These are phyloP conservation scores for Arthrobotrys iridis DNA, from an alignment of 2,329 filamentous ascomycete species.

Conservation along the genomic window DNA sequence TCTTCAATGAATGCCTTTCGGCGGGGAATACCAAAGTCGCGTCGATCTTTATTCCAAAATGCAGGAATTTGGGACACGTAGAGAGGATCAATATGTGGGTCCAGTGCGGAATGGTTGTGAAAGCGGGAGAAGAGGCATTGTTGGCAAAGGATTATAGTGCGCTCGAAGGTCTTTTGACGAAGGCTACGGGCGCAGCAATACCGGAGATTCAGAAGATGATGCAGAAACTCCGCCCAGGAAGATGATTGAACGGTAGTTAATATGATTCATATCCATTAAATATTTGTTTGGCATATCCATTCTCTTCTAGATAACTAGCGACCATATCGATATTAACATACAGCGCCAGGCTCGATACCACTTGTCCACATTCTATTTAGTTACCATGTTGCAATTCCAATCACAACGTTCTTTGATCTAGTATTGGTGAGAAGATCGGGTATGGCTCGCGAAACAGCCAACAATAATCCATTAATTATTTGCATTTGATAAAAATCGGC, in stretches of 20 bases:
- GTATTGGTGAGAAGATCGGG: too few relatives aligned
- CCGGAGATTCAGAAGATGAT: constrained; percentile 85
- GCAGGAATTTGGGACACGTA: constrained; percentile 73
- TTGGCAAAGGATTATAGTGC: constrained; percentile 79
- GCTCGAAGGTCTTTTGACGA: constrained; percentile 77
- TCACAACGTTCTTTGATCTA: neutral
- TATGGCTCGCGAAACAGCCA: too few relatives aligned
- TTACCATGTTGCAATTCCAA: neutral
- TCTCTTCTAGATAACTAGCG: neutral
- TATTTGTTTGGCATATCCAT: neutral
- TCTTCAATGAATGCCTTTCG: constrained; percentile 86
- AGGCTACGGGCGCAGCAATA: constrained; percentile 75
- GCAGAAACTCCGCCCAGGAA: constrained; percentile 65
- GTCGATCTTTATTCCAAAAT: constrained; percentile 85
- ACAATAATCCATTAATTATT: constrained; percentile 30
- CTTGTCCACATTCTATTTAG: neutral
- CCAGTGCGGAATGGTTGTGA: constrained; percentile 88
- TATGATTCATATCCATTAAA: constrained; percentile 58
- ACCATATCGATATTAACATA: neutral
- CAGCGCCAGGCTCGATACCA: constrained; percentile 37
- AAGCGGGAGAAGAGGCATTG: constrained; percentile 90
- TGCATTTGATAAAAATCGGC: neutral
- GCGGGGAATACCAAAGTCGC: constrained; percentile 92
- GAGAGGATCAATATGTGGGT: constrained; percentile 91
- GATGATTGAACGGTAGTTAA: constrained; percentile 59